Conservation (phyloP, 768 basidiomycete genomes). For the Pulveroboletus ravenelii region DNA sequence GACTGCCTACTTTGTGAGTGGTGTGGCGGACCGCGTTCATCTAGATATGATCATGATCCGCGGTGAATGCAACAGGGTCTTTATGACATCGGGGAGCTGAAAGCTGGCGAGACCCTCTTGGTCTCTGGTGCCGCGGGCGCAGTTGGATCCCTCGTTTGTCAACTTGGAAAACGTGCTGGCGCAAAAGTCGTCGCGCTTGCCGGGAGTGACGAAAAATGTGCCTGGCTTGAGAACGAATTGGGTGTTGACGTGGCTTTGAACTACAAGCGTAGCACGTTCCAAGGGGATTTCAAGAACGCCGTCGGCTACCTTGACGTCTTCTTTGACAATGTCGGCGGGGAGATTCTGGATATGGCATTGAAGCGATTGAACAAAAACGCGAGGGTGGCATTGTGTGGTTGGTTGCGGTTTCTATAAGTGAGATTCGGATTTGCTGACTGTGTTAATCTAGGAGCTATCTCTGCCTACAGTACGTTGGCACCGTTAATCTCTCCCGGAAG, state of each 20-base stretch:
- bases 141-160: conserved; percentile 79
- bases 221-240: conserved; percentile 78
- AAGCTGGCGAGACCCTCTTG: conserved; percentile 80
- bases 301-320: conserved; percentile 79
- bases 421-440: conserved; percentile 1
- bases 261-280: conserved; percentile 78
- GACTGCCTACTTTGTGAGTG: conserved; percentile 83
- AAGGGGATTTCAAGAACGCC: conserved; percentile 59
- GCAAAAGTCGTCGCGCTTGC: conserved; percentile 87
- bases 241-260: conserved; percentile 82
- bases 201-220: conserved; percentile 77
- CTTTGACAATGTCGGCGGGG: conserved; percentile 81
- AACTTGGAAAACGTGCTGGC: conserved; percentile 73
- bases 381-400: conserved; percentile 78
- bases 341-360: conserved; percentile 76
- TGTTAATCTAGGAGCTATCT: conserved; percentile 63
- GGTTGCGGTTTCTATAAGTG: conserved; percentile 19
- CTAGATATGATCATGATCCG: conserved; percentile 1
- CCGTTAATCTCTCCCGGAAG: neutral
- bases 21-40: neutral
- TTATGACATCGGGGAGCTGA: conserved; percentile 71
- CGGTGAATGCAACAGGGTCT: conserved; percentile 54
- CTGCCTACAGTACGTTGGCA: conserved; percentile 62
- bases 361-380: conserved; percentile 72
- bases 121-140: conserved; percentile 91